Conservation (phyloP, 441 rosid species). For the Theobroma grandiflorum region DNA sequence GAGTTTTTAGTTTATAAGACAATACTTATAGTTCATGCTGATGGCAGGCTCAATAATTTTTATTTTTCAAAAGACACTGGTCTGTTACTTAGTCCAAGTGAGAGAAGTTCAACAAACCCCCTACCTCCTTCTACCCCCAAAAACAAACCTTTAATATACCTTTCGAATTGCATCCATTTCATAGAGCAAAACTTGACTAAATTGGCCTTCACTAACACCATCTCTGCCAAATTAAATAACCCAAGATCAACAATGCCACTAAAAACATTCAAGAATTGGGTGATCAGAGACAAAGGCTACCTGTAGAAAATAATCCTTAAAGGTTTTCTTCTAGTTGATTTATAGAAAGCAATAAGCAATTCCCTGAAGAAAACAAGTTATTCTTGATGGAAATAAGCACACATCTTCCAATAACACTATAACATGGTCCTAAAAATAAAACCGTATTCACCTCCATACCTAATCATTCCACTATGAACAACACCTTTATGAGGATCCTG, state of each 20-base stretch:
- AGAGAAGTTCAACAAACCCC: neutral
- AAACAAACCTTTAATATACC: conserved; percentile 37
- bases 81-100: neutral
- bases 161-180: conserved; percentile 70
- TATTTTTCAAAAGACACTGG: neutral
- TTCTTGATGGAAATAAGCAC: neutral
- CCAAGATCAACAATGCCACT: conserved; percentile 8
- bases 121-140: neutral
- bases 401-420: neutral
- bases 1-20: neutral
- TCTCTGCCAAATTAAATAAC: conserved; percentile 52
- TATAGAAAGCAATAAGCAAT: conserved; percentile 51
- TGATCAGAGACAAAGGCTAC: conserved; percentile 31
- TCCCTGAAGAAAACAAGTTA: conserved; percentile 50
- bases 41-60: neutral
- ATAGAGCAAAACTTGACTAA: conserved; percentile 63
- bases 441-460: conserved; percentile 42
- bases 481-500: conserved; percentile 41
- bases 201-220: conserved; percentile 91
- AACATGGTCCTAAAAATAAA: neutral
- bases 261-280: neutral
- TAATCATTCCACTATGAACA: conserved; percentile 57
- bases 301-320: conserved; percentile 78
- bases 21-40: neutral
- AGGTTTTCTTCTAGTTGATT: conserved; percentile 59